These are phyloP conservation scores for Ceratocystis eucalypticola DNA, from an alignment of 2,329 filamentous ascomycete species.

Conservation along the genomic window DNA sequence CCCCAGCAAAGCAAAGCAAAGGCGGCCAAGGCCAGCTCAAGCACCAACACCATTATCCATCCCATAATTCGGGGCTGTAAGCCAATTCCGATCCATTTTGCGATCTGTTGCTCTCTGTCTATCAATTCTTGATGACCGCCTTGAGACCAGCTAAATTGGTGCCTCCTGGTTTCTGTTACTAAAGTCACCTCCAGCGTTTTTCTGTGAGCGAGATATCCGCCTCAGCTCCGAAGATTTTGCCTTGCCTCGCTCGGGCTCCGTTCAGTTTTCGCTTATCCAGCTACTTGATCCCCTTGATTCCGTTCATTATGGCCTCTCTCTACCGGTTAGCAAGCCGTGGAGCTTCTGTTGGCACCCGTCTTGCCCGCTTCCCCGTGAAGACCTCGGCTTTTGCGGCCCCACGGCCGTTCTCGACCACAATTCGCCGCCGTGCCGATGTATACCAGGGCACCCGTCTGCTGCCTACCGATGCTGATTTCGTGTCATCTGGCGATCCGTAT, in stretches of 20 bases:
- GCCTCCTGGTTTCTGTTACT: background rate
- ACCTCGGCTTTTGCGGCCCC: constrained; percentile 24
- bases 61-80: constrained; percentile 15
- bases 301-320: constrained; percentile 51
- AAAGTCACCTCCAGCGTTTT: background rate
- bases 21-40: constrained; percentile 1
- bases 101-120: background rate
- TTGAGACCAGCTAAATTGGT: constrained; percentile 8
- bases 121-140: constrained; percentile 12
- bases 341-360: constrained; percentile 32
- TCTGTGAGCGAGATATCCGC: constrained; percentile 1
- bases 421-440: constrained; percentile 44
- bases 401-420: constrained; percentile 53
- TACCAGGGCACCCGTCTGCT: constrained; percentile 48
- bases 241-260: background rate
- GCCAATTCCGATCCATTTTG: constrained; percentile 7
- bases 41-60: background rate
- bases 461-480: constrained; percentile 52
- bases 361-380: constrained; percentile 20
- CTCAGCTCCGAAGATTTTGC: background rate
- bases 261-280: constrained; percentile 22
- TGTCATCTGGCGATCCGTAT: constrained; percentile 37
- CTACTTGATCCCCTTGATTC: constrained; percentile 23
- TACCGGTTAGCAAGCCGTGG: constrained; percentile 58
- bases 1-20: background rate